A percentile compares a stretch with the other conserved stretches of the same genome.
Evolutionary conservation across 345 rosid species (phyloP).

Genomic region (Eucalyptus sp.): DNA sequence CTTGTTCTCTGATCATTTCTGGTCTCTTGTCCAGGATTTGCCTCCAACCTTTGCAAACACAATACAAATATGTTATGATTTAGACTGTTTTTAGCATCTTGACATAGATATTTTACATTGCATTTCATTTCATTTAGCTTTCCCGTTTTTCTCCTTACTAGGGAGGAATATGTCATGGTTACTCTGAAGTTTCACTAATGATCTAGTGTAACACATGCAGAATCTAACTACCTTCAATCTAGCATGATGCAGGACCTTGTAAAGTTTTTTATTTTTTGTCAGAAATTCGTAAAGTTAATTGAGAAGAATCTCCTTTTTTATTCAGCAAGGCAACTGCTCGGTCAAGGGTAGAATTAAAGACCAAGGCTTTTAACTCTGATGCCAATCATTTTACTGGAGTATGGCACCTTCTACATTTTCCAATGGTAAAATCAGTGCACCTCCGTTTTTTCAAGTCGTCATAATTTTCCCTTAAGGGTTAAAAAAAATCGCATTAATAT

Average conservation of each 20-base stretch:
- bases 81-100: neutral
- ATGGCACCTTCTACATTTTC: neutral
- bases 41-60: neutral
- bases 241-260: neutral
- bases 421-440: neutral
- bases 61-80: neutral
- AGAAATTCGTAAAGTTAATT: neutral
- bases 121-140: neutral
- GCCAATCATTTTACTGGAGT: neutral
- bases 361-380: neutral
- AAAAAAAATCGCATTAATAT: too few species aligned
- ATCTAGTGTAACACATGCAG: neutral
- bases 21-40: too few species aligned
- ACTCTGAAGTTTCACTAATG: neutral
- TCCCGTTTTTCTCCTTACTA: neutral
- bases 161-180: neutral
- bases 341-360: neutral
- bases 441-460: neutral
- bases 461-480: neutral
- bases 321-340: neutral
- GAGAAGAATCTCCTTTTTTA: neutral
- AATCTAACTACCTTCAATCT: neutral
- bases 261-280: neutral
- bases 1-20: neutral
- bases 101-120: neutral